Conservation (phyloP, 2,329 filamentous ascomycete genomes). For the Chaetomium sp. region DNA sequence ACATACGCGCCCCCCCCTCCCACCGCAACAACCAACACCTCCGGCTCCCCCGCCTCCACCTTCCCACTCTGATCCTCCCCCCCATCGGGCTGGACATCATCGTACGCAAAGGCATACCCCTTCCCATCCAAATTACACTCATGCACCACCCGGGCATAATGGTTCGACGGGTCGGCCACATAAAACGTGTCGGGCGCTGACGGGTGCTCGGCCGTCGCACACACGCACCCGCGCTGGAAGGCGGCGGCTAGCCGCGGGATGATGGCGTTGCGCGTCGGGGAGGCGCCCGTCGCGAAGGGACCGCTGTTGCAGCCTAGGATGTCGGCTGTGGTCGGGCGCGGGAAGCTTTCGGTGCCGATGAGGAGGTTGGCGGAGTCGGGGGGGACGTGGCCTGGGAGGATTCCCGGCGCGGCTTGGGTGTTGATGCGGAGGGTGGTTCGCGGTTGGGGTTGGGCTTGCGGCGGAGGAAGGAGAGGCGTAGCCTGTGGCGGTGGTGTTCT, state of each 20-base stretch:
- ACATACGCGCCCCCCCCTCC: conserved; percentile 45
- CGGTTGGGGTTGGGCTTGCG: background rate
- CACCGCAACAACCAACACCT: conserved; percentile 53
- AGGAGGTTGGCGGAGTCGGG: conserved; percentile 44
- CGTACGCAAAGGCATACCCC: conserved; percentile 64
- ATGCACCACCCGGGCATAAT: conserved; percentile 61
- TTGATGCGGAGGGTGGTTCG: conserved; percentile 55
- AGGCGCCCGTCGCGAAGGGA: conserved; percentile 55
- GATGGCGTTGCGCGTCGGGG: conserved; percentile 44
- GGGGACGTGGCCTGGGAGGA: conserved; percentile 53
- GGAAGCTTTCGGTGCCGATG: conserved; percentile 50
- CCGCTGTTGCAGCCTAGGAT: conserved; percentile 69
- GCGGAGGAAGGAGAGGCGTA: conserved; percentile 2
- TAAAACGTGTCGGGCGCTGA: conserved; percentile 44
- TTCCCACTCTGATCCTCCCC: conserved; percentile 58
- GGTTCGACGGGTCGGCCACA: conserved; percentile 52
- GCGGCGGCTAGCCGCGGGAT: conserved; percentile 53
- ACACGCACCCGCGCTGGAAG: conserved; percentile 58
- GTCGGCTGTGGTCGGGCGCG: conserved; percentile 60
- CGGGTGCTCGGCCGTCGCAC: conserved; percentile 48
- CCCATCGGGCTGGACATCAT: conserved; percentile 57
- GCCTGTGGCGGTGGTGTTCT: background rate
- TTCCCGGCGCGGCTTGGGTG: conserved; percentile 63
- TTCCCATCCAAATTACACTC: conserved; percentile 54
- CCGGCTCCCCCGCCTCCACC: conserved; percentile 55